These are phyloP conservation scores for Pestalotiopsis sp. DNA, from an alignment of 2,329 filamentous ascomycete species.

Conservation along the genomic window DNA sequence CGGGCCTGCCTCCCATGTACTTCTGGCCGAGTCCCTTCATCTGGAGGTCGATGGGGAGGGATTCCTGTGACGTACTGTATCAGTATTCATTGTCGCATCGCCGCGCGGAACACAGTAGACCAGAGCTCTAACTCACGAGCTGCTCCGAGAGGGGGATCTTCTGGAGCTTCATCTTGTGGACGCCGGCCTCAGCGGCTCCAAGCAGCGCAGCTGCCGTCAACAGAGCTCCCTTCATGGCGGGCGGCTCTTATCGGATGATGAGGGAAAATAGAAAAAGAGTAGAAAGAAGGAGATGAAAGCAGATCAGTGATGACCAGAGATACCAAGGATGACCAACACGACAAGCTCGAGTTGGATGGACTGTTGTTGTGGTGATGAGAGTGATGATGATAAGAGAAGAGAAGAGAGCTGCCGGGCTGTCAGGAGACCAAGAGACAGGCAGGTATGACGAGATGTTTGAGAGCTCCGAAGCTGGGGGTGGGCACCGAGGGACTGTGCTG, in stretches of 20 bases:
- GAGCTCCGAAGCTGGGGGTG: conserved; percentile 9
- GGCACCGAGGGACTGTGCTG: not conserved
- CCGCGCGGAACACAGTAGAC: not conserved
- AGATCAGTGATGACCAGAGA: not conserved
- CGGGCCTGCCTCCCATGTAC: conserved; percentile 84
- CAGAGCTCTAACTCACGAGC: conserved; percentile 64
- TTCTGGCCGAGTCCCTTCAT: conserved; percentile 87
- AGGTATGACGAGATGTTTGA: conserved; percentile 9
- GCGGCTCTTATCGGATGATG: conserved; percentile 28
- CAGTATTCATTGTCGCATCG: conserved; percentile 18
- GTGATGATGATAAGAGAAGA: conserved; percentile 16
- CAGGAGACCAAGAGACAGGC: conserved; percentile 1
- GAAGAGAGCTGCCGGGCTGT: not conserved
- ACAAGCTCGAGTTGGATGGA: not conserved
- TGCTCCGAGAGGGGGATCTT: conserved; percentile 93
- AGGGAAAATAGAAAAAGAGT: not conserved
- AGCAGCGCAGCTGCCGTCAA: conserved; percentile 80
- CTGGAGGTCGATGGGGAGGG: conserved; percentile 79
- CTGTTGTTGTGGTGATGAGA: not conserved
- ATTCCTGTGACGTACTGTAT: conserved; percentile 55
- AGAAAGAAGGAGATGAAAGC: not conserved
- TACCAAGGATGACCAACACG: not conserved
- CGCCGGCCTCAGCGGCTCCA: conserved; percentile 79
- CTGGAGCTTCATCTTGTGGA: conserved; percentile 97
- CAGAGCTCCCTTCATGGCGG: conserved; percentile 83